phyloP scores from a whole-genome alignment of 345 rosid genomes.

The Turnera subulata region DNA sequence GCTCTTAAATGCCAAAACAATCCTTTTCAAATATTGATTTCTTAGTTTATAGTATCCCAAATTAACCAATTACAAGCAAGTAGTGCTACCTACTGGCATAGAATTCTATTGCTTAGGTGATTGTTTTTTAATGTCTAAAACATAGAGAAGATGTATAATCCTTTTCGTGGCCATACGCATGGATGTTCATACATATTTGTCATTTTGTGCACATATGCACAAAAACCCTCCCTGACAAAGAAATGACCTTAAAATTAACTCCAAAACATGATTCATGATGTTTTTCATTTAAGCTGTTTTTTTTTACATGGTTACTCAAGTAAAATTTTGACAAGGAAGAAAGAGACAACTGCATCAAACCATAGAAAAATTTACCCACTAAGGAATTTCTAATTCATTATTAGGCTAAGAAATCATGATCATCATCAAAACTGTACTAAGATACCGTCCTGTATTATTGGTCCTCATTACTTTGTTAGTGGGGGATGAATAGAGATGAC shows the following conservation, averaged over 20 bases:
- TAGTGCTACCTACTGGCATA: neutral
- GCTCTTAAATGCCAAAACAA: neutral
- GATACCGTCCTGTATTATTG: conserved; percentile 7
- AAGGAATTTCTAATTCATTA: too few species aligned
- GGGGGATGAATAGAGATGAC: neutral
- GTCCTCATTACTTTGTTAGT: conserved; percentile 19
- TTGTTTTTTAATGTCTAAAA: neutral
- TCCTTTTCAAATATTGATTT: neutral
- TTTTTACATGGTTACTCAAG: conserved; percentile 7
- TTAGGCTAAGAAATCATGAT: neutral
- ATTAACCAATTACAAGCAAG: neutral
- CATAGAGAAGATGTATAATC: neutral
- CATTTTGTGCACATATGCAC: conserved; percentile 5
- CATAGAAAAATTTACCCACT: neutral
- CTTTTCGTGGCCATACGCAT: neutral
- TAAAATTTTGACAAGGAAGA: conserved; percentile 8
- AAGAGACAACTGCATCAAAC: conserved; percentile 2
- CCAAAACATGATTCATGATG: conserved; percentile 1
- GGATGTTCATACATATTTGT: conserved; percentile 7
- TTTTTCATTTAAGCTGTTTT: neutral
- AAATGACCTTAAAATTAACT: conserved; percentile 1
- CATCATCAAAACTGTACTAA: neutral
- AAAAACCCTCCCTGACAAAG: neutral
- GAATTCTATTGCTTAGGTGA: neutral
- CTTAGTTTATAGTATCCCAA: neutral